Evolutionary conservation across 2,329 filamentous ascomycete species (phyloP).

Genomic region (Trichoderma pleuroti): DNA sequence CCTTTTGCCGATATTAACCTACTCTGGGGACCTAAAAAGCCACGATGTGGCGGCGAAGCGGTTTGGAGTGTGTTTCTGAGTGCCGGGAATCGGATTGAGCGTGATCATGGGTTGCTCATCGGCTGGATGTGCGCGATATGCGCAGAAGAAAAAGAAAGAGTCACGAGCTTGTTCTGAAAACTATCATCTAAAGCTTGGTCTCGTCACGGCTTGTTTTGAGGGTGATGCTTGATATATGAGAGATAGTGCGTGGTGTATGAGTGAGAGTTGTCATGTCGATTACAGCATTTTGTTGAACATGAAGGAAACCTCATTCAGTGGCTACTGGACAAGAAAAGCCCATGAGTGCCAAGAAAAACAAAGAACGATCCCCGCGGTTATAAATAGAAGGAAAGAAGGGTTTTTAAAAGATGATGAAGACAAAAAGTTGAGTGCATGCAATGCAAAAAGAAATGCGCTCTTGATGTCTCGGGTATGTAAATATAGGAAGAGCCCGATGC

Average conservation of each 20-base stretch:
- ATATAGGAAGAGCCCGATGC: slow-evolving; percentile 41
- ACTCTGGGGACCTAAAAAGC: background rate
- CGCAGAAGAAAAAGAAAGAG: background rate
- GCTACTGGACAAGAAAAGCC: too few species aligned
- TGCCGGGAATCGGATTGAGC: background rate
- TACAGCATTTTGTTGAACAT: too few species aligned
- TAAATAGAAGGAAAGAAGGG: too few species aligned
- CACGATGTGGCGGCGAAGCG: background rate
- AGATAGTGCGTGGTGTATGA: too few species aligned
- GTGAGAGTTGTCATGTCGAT: too few species aligned
- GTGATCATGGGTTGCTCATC: background rate
- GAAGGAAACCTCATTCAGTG: too few species aligned
- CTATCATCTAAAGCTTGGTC: background rate
- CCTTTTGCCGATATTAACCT: background rate
- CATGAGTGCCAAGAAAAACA: too few species aligned
- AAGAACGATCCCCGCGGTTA: too few species aligned
- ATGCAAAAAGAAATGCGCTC: background rate
- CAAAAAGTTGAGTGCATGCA: background rate
- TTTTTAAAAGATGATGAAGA: background rate
- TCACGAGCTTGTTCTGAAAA: background rate
- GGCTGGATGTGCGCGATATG: background rate
- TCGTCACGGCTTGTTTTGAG: background rate
- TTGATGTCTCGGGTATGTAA: background rate
- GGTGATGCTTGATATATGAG: background rate
- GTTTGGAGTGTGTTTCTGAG: background rate